A percentile compares a stretch with the other conserved stretches of the same genome.
Evolutionary conservation across 2,329 filamentous ascomycete genomes (phyloP).

Genomic region (Nemania abortiva): DNA sequence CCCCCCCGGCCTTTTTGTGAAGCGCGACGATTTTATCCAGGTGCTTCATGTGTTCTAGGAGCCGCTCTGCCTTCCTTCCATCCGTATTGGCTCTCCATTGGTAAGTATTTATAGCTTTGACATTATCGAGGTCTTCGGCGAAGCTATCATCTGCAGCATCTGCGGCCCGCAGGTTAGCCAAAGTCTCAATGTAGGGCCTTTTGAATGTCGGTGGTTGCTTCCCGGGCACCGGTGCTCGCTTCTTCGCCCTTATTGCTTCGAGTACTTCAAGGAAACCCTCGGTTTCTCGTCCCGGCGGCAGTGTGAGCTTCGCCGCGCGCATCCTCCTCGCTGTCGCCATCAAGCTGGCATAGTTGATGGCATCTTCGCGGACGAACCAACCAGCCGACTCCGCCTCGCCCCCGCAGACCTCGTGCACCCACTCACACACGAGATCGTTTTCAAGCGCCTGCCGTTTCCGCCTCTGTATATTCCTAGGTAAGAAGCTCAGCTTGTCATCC

Average conservation of each 20-base stretch:
- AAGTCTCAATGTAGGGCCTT: slow-evolving; percentile 56
- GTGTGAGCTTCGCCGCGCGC: slow-evolving; percentile 55
- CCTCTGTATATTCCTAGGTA: slow-evolving; percentile 70
- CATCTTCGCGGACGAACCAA: slow-evolving; percentile 58
- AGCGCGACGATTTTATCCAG: slow-evolving; percentile 32
- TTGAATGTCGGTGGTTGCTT: slow-evolving; percentile 47
- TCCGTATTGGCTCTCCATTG: slow-evolving; percentile 43
- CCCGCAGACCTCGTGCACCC: slow-evolving; percentile 69
- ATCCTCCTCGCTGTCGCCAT: slow-evolving; percentile 60
- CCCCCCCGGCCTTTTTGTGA: slow-evolving; percentile 31
- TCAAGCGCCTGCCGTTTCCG: slow-evolving; percentile 70
- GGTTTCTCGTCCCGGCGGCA: slow-evolving; percentile 61
- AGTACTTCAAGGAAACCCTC: slow-evolving; percentile 45
- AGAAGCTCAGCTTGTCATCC: slow-evolving; percentile 66
- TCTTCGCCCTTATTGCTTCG: slow-evolving; percentile 34
- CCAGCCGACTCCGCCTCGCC: slow-evolving; percentile 47
- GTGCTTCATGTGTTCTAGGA: neutral
- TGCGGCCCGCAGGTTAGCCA: slow-evolving; percentile 54
- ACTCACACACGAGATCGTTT: slow-evolving; percentile 70
- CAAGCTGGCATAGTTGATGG: slow-evolving; percentile 62
- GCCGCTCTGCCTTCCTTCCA: slow-evolving; percentile 29
- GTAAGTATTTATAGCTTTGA: slow-evolving; percentile 33
- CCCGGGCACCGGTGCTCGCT: slow-evolving; percentile 35
- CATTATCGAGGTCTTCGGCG: slow-evolving; percentile 38
- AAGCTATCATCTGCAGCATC: slow-evolving; percentile 41